phyloP scores from a whole-genome alignment of 2,329 filamentous ascomycete species.

The Aureobasidium sp. region DNA sequence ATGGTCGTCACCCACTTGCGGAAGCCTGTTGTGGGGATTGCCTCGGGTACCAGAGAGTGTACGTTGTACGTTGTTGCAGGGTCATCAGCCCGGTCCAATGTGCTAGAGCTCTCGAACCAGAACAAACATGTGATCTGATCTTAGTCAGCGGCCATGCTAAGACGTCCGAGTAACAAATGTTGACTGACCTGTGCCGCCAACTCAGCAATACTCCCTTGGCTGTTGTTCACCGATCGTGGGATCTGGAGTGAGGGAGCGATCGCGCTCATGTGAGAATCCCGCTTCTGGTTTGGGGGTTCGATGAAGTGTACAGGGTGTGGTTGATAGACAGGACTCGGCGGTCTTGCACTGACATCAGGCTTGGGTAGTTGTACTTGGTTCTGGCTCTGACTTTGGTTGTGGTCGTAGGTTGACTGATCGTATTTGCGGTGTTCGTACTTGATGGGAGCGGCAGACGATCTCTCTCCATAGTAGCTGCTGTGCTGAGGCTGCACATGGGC shows the following conservation, averaged over 20 bases:
- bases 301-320: conserved; percentile 18
- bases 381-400: conserved; percentile 4
- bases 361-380: conserved; percentile 1
- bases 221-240: conserved; percentile 65
- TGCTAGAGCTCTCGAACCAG: conserved; percentile 89
- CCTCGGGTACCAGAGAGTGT: conserved; percentile 56
- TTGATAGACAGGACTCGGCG: conserved; percentile 10
- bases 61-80: conserved; percentile 25
- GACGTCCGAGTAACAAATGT: not conserved
- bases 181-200: conserved; percentile 68
- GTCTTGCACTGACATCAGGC: conserved; percentile 11
- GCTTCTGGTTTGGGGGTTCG: conserved; percentile 10
- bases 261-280: conserved; percentile 24
- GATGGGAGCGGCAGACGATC: conserved; percentile 12
- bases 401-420: conserved; percentile 9
- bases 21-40: conserved; percentile 70
- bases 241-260: conserved; percentile 55
- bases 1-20: conserved; percentile 91
- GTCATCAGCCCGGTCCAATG: conserved; percentile 65
- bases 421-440: conserved; percentile 18
- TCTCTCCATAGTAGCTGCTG: conserved; percentile 21
- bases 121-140: conserved; percentile 85
- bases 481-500: conserved; percentile 18
- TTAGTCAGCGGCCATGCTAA: conserved; percentile 15
- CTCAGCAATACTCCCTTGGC: conserved; percentile 68